Conservation (phyloP, 2,329 filamentous ascomycete species). For the Talaromyces sp. region DNA sequence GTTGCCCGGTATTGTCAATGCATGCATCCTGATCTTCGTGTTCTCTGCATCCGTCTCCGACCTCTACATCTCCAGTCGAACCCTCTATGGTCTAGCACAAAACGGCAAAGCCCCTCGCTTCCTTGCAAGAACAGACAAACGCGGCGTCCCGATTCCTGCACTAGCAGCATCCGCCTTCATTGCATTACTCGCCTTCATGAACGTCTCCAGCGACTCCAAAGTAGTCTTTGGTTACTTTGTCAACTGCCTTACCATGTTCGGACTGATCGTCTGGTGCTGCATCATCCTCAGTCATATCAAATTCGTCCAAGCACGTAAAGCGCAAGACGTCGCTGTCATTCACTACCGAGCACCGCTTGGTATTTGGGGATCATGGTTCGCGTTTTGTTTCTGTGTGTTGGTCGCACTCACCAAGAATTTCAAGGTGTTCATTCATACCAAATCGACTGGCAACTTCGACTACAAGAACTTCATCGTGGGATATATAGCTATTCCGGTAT, state of each 20-base stretch:
- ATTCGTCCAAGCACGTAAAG: conserved; percentile 58
- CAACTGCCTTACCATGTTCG: conserved; percentile 61
- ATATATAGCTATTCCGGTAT: conserved; percentile 70
- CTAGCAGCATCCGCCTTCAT: conserved; percentile 58
- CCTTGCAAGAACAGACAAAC: conserved; percentile 63
- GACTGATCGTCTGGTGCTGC: conserved; percentile 62
- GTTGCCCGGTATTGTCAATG: conserved; percentile 66
- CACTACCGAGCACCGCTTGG: conserved; percentile 67
- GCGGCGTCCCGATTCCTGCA: conserved; percentile 64
- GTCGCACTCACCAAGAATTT: conserved; percentile 79
- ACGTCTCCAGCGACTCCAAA: conserved; percentile 53
- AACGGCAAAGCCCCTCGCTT: conserved; percentile 67
- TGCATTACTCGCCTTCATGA: conserved; percentile 63
- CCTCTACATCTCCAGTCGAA: conserved; percentile 69
- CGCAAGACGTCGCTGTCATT: conserved; percentile 56
- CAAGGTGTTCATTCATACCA: conserved; percentile 56
- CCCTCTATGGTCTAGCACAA: conserved; percentile 66
- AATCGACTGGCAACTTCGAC: conserved; percentile 51
- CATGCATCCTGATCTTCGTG: conserved; percentile 66
- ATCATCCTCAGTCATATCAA: conserved; percentile 62
- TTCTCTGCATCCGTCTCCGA: conserved; percentile 73
- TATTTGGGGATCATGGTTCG: conserved; percentile 60
- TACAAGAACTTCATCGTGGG: conserved; percentile 72
- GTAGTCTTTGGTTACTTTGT: conserved; percentile 61
- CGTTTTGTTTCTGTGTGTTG: conserved; percentile 64